Base-by-base conservation (phyloP, 2,329 filamentous ascomycete species). In the Trichoderma atroviride region DNA sequence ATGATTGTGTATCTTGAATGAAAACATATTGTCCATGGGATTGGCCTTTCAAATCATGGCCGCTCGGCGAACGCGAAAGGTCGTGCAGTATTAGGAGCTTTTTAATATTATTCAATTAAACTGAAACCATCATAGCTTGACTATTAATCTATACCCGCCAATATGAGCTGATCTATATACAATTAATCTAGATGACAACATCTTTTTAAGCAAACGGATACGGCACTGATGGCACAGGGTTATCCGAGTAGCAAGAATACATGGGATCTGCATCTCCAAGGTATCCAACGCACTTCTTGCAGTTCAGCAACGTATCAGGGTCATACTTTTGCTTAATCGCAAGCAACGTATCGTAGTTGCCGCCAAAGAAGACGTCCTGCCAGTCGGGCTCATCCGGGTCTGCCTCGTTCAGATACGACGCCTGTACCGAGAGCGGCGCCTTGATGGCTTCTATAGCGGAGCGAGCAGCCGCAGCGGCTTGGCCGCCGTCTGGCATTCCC, bases 361-460 rank as follows among this genome's bases (percentile, higher is more conserved):
- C 70, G 1, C 85, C 85, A 72, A 81, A 86, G 76, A 86, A 86
- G 2, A 75, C 77, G 50, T 80, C 73, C 72, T 84, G 77, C 73
- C 79, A 86, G 65, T 82, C 72, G 1, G 80, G 80, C 73, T 86
- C 79, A 69, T 80, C 78, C 52, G 83, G 81, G 73, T 87, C 83
- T 5, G 79, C 82, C 77, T 88, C 86, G 70, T 85, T 86, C 73
- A 84, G 74, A 71, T 86, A 86, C 5, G 82, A 77, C 2, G 65
- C 65, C 19, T 68, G 65, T 3, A 68, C 31, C 19, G 19, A 24
- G 11, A 68, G 31, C 11, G 56, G 27, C 22, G 16, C 31, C 33
- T 68, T 68, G 22, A 68, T 22, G 5, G 52, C 24, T 22, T 66
- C 52, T 27, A 66, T 0, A 4, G 63, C 63, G 16, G 52, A 35